Evolutionary conservation across 2,329 filamentous ascomycete genomes (phyloP).

Genomic region (Paecilomyces dactylethromorphus): DNA sequence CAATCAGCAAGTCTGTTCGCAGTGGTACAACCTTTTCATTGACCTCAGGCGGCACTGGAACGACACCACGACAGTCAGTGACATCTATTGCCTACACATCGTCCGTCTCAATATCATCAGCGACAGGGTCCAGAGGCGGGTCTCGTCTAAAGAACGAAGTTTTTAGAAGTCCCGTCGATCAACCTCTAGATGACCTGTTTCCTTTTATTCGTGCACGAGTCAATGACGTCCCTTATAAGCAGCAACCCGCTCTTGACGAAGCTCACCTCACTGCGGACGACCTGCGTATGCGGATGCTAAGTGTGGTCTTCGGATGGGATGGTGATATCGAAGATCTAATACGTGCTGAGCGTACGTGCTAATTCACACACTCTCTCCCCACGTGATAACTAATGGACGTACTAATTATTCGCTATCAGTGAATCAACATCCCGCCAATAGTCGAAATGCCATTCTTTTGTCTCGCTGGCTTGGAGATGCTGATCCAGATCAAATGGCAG

Average conservation of each 20-base stretch:
- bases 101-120: constrained; percentile 42
- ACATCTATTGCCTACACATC: constrained; percentile 39
- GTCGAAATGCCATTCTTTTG: constrained; percentile 72
- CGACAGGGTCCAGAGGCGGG: constrained; percentile 37
- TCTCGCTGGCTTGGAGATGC: constrained; percentile 90
- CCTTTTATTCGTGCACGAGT: constrained; percentile 76
- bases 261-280: constrained; percentile 64
- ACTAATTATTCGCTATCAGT: constrained; percentile 36
- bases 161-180: constrained; percentile 68
- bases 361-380: not conserved
- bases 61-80: constrained; percentile 29
- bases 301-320: constrained; percentile 91
- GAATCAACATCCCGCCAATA: constrained; percentile 64
- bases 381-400: not conserved
- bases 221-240: constrained; percentile 74
- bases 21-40: constrained; percentile 42
- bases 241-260: constrained; percentile 54
- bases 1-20: constrained; percentile 34
- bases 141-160: constrained; percentile 78
- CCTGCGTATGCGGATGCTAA: constrained; percentile 83
- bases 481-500: constrained; percentile 71
- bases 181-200: constrained; percentile 71
- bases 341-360: constrained; percentile 63
- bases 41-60: constrained; percentile 25
- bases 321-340: constrained; percentile 75